Evolutionary conservation across 495 filamentous ascomycete species (phyloP).

Genomic region (Xylaria telfairii): DNA sequence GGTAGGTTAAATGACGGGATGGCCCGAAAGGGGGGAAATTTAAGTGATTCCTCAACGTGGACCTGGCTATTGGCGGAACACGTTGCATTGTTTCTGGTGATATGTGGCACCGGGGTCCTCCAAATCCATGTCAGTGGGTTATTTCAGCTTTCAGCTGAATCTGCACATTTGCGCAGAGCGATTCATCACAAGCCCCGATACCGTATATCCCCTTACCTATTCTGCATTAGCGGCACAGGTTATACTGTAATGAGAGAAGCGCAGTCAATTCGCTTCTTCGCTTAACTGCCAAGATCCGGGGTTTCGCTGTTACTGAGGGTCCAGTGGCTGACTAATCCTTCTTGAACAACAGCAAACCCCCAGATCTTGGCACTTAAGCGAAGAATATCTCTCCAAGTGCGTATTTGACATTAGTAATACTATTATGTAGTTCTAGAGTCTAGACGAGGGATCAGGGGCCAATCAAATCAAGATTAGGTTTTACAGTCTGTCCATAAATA

Average conservation of each 20-base stretch:
- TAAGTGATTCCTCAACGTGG: not conserved
- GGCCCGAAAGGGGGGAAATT: not conserved
- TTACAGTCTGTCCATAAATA: too few relatives aligned
- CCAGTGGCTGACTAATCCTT: too few relatives aligned
- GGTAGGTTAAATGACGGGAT: not conserved
- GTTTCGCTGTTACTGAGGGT: too few relatives aligned
- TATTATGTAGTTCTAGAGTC: too few relatives aligned
- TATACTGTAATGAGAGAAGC: not conserved
- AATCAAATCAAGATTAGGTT: too few relatives aligned
- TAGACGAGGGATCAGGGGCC: too few relatives aligned
- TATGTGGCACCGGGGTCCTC: not conserved
- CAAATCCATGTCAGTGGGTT: not conserved
- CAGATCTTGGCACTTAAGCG: too few relatives aligned
- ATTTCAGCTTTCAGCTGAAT: conserved; percentile 13
- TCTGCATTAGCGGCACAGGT: not conserved
- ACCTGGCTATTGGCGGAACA: not conserved
- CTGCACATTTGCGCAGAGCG: not conserved
- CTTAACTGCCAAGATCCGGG: too few relatives aligned
- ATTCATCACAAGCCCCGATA: not conserved
- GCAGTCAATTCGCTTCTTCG: too few relatives aligned
- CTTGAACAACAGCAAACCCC: too few relatives aligned
- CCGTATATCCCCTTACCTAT: not conserved
- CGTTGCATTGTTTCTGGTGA: not conserved
- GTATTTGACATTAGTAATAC: too few relatives aligned
- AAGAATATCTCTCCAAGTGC: too few relatives aligned